Base-by-base conservation (phyloP, 2,329 filamentous ascomycete species). In the Didymella pomorum region DNA sequence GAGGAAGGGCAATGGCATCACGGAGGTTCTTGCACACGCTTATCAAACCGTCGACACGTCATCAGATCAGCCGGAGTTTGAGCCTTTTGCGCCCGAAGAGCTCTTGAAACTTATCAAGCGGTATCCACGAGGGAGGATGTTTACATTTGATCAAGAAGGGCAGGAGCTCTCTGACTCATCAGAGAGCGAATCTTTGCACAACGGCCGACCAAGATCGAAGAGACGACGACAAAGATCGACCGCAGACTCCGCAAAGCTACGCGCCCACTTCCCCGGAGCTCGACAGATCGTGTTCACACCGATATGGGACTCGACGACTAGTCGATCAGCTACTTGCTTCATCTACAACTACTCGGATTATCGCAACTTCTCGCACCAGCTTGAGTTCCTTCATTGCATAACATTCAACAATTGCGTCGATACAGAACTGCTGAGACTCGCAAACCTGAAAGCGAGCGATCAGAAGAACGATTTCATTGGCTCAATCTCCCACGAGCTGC, bases 381-480 rank as follows among this genome's bases (percentile, higher is more conserved):
- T 57, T n/a, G 56, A 62, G 4, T 54, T 62, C 9, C 39, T 55
- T 21, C 37, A 52, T 29, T 58, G 56, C 9, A 51, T 54, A 18
- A 55, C 60, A 9, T 59, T 62, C 29, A 46, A 21, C 20, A 62
- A 52, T 21, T 58, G 54, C 29, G 71, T 81, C 14, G 76, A 80
- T 66, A 77, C 76, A 2, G 79, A 81, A 53, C 65, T 81, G 1
- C 70, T 75, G 29, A 69, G 78, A 12, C 62, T 80, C 8, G 75
- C 79, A 21, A 77, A 75, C 1, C 65, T 76, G 14, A 56, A 51
- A 46, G 44, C 37, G 14, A 49, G 26, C 18, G 56, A 78, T 46
- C 79, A 80, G 9, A 84, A 84, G 60, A 78, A 77, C 1, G 80
- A 83, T 44, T 82, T 85, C 52, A 78, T 85, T 23, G 79, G 79